A percentile compares a stretch with the other conserved stretches of the same genome.
These are phyloP conservation scores for Cetraspora pellucida DNA, from an alignment of 192 early-diverging fungal genomes.

Conservation along the genomic window DNA sequence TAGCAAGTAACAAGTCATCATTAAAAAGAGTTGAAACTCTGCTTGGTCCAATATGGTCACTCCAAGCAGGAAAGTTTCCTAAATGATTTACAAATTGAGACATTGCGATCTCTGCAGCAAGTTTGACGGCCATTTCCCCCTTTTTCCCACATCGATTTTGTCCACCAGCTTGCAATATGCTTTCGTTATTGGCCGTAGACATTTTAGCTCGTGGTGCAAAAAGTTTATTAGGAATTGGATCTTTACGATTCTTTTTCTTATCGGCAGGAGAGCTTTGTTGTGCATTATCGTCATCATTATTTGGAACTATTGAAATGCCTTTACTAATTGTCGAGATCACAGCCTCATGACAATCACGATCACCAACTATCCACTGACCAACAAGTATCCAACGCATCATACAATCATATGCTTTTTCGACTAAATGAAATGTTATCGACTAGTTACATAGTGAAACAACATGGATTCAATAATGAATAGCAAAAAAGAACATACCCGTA, in stretches of 20 bases:
- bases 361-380: constrained; percentile 78
- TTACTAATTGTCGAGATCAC: constrained; percentile 70
- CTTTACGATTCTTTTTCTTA: constrained; percentile 38
- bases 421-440: constrained; percentile 54
- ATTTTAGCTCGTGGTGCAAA: constrained; percentile 42
- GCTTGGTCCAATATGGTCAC: constrained; percentile 62
- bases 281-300: constrained; percentile 55
- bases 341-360: constrained; percentile 65
- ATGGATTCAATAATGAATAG: neutral
- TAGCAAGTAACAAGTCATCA: constrained; percentile 49
- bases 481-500: neutral
- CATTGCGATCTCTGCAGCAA: constrained; percentile 75
- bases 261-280: constrained; percentile 44
- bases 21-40: constrained; percentile 66
- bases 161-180: neutral
- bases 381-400: constrained; percentile 74
- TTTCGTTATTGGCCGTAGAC: constrained; percentile 38
- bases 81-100: constrained; percentile 69
- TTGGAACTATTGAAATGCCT: constrained; percentile 68
- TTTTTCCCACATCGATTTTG: constrained; percentile 13
- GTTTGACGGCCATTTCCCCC: constrained; percentile 58
- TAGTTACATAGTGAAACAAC: constrained; percentile 13
- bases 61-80: constrained; percentile 69
- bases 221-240: constrained; percentile 44
- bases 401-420: constrained; percentile 74